These are phyloP conservation scores for Clavispora phyllophila DNA, from an alignment of 805 yeast species.

Conservation along the genomic window DNA sequence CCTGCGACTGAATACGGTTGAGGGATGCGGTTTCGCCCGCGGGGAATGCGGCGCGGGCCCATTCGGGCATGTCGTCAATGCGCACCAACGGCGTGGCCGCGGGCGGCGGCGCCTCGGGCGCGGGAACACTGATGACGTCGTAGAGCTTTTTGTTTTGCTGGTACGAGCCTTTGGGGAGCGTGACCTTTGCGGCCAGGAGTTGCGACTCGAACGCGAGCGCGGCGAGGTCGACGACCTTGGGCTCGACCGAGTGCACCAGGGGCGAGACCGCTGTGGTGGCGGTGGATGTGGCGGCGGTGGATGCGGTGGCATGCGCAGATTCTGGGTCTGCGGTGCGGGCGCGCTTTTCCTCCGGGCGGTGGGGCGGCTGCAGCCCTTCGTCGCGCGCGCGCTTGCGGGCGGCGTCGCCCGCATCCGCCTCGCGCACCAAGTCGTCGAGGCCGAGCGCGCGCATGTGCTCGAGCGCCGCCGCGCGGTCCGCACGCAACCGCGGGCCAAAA, in stretches of 20 bases:
- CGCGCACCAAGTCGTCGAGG: conserved; percentile 15
- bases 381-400: not conserved
- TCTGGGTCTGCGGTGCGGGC: too few relatives aligned
- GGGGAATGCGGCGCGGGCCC: conserved; percentile 80
- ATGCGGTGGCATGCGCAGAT: too few relatives aligned
- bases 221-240: conserved; percentile 59
- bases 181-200: conserved; percentile 62
- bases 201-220: conserved; percentile 64
- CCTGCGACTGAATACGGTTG: conserved; percentile 80
- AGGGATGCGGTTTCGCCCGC: conserved; percentile 57
- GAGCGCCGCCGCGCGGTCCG: conserved; percentile 29
- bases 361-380: too few relatives aligned
- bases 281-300: too few relatives aligned
- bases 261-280: too few relatives aligned
- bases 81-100: conserved; percentile 45
- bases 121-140: conserved; percentile 90
- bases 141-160: conserved; percentile 67
- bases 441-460: conserved; percentile 43
- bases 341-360: too few relatives aligned
- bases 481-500: conserved; percentile 47
- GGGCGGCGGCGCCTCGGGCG: conserved; percentile 50
- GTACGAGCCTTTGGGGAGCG: conserved; percentile 79
- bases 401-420: not conserved
- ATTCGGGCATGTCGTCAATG: conserved; percentile 63
- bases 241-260: conserved; percentile 16